Conservation (phyloP, 2,329 filamentous ascomycete genomes). For the Ophiosphaerella korrae region DNA sequence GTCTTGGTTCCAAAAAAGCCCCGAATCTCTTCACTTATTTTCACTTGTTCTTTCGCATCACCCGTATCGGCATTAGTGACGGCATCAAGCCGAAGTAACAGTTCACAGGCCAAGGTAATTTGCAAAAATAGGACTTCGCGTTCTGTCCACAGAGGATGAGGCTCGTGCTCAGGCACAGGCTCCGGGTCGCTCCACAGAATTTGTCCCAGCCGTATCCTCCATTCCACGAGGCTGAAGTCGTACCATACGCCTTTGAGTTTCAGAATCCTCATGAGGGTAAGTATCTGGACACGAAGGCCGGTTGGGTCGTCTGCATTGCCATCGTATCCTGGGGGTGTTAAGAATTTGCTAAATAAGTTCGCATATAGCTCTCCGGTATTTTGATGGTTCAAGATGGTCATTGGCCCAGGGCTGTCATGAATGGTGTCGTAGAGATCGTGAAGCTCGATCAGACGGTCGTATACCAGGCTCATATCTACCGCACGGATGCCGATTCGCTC, state of each 20-base stretch:
- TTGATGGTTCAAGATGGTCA: slow-evolving; percentile 55
- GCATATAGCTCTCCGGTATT: slow-evolving; percentile 59
- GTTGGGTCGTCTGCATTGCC: slow-evolving; percentile 59
- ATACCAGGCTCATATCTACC: slow-evolving; percentile 38
- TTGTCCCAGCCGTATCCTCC: slow-evolving; percentile 74
- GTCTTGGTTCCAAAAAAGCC: slow-evolving; percentile 54
- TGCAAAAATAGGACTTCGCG: slow-evolving; percentile 62
- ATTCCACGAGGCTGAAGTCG: slow-evolving; percentile 75
- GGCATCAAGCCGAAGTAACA: slow-evolving; percentile 60
- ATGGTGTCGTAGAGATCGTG: slow-evolving; percentile 61
- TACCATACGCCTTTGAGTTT: slow-evolving; percentile 71
- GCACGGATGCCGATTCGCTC: slow-evolving; percentile 46
- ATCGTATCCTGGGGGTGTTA: slow-evolving; percentile 48
- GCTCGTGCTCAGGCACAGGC: slow-evolving; percentile 23
- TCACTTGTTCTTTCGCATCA: slow-evolving; percentile 46
- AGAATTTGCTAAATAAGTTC: slow-evolving; percentile 50
- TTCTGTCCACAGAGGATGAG: slow-evolving; percentile 44
- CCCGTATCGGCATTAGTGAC: slow-evolving; percentile 40
- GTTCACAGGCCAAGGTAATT: slow-evolving; percentile 59
- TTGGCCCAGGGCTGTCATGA: slow-evolving; percentile 60
- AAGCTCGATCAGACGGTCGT: slow-evolving; percentile 46
- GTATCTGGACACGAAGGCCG: slow-evolving; percentile 71
- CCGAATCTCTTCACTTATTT: slow-evolving; percentile 51
- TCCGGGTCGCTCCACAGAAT: slow-evolving; percentile 65
- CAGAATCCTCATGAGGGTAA: slow-evolving; percentile 69